Evolutionary conservation across 2,329 filamentous ascomycete species (phyloP).

Genomic region (Penicillium hesseltinei): DNA sequence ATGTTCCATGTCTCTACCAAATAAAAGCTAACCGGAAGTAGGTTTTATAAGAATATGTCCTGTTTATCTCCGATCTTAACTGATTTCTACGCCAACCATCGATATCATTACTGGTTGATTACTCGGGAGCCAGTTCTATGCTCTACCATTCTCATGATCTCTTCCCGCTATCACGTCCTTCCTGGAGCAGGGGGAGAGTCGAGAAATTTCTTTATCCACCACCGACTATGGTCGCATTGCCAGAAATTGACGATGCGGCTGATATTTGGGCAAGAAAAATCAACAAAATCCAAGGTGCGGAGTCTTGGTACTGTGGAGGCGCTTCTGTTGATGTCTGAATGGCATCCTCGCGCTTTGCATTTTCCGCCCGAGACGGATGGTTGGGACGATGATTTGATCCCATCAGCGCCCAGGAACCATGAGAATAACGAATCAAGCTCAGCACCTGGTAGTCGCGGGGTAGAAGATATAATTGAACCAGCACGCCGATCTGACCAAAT

Average conservation of each 20-base stretch:
- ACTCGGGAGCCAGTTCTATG: constrained; percentile 54
- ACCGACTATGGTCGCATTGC: constrained; percentile 55
- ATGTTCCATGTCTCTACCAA: not conserved
- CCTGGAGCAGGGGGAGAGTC: constrained; percentile 46
- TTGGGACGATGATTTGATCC: constrained; percentile 55
- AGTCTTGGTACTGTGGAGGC: constrained; percentile 55
- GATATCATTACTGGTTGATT: constrained; percentile 50
- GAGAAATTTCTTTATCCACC: constrained; percentile 54
- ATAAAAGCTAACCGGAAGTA: constrained; percentile 14
- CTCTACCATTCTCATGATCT: constrained; percentile 55
- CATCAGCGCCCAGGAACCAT: constrained; percentile 39
- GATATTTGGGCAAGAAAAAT: constrained; percentile 55
- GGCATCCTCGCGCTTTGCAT: constrained; percentile 56
- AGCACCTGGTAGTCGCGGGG: constrained; percentile 44
- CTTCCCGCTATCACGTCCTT: constrained; percentile 51
- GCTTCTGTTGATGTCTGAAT: constrained; percentile 55
- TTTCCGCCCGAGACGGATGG: constrained; percentile 55
- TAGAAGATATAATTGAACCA: constrained; percentile 55
- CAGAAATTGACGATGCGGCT: constrained; percentile 54
- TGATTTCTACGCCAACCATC: constrained; percentile 51
- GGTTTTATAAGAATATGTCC: constrained; percentile 53
- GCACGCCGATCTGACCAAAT: constrained; percentile 56
- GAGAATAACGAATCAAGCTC: constrained; percentile 28
- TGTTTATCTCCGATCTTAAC: constrained; percentile 52
- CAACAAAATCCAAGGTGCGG: constrained; percentile 49